Conservation (phyloP, 345 rosid species). For the Citrus sinensis region DVS_A1.0 CM039162.1:6242001-6242500, state of each 20-base stretch:
- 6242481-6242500: slow-evolving; percentile 42
- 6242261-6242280: neutral
- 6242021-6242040: neutral
- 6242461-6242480: slow-evolving; percentile 25
- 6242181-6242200: too few species aligned
- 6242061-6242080: neutral
- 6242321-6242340: neutral
- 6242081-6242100: neutral
- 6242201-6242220: too few species aligned
- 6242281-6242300: neutral
- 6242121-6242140: too few species aligned
- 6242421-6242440: neutral
- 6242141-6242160: too few species aligned
- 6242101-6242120: neutral
- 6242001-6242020: too few species aligned
- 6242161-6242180: too few species aligned
- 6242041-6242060: neutral
- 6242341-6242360: neutral
- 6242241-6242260: neutral
- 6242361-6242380: neutral
- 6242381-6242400: neutral
- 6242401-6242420: neutral
- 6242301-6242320: neutral
- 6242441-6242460: slow-evolving; percentile 4
- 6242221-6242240: too few species aligned